Evolutionary conservation across 2,329 filamentous ascomycete genomes (phyloP), one percentile per base, ranked within the genome.

Genomic region (Exophiala viscosa): DNA sequence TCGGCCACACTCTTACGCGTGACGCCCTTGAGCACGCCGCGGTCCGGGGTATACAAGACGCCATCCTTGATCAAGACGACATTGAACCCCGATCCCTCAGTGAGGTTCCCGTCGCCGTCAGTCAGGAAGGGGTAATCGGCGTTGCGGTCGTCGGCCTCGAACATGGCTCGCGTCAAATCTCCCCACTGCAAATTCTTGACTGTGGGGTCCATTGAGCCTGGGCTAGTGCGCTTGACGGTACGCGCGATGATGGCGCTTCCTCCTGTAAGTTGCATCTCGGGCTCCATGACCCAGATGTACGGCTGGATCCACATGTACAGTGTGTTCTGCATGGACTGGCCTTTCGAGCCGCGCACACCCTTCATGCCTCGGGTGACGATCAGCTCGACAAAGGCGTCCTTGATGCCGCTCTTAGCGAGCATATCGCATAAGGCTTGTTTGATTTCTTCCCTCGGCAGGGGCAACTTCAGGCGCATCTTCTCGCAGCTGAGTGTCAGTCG

Each of bases 151-250:
- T 55, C 45, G 0, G 75, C 76, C 60, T 80, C 78, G 23, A 75
- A 69, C 51, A 79, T 59, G 0, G 67, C 74, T 0, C 75, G 65
- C 1, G 67, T 70, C 1, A 77, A 60, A 61, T 80, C 76, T 1
- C 76, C 75, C 76, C 76, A 79, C 50, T 79, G 73, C 13, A 76
- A 62, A 56, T 78, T 78, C 68, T 79, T 79, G 28, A 79, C 66
- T 0, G 75, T 78, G 0, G 76, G 77, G 56, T 80, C 77, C 3
- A 79, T 73, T 1, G 71, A 65, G 0, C 74, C 75, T 0, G 74
- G 73, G 0, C 76, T 73, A 0, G 68, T 67, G 1, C 76, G 64
- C 2, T 73, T 67, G 0, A 78, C 75, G 0, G 75, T 76, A 10
- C 75, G 64, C 0, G 76, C 70, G 18, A 79, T 58, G 9, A 79